These are phyloP conservation scores for Fusarium liriodendri DNA, from an alignment of 2,329 filamentous ascomycete genomes.

Conservation along the genomic window DNA sequence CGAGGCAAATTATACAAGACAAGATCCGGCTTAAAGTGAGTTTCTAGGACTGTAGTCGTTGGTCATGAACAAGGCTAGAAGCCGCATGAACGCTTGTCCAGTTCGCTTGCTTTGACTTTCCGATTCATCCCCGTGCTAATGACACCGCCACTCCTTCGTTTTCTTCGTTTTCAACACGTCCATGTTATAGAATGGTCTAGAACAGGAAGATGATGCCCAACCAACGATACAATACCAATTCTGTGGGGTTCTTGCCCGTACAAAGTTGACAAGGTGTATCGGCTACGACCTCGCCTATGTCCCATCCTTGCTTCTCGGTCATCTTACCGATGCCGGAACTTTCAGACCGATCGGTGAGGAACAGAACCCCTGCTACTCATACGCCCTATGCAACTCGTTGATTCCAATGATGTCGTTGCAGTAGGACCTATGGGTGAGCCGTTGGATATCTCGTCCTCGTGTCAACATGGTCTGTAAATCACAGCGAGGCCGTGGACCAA, in stretches of 20 bases:
- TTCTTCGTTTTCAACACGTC: not conserved
- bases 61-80: not conserved
- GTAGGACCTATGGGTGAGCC: not conserved
- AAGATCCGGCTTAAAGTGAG: not conserved
- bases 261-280: not conserved
- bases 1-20: not conserved
- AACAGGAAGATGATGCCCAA: not conserved
- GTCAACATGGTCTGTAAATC: not conserved
- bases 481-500: not conserved
- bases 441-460: not conserved
- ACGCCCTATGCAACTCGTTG: not conserved
- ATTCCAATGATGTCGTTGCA: not conserved
- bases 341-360: not conserved
- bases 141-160: not conserved
- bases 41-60: not conserved
- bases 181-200: not conserved
- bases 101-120: not conserved
- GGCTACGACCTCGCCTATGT: not conserved
- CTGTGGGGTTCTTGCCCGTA: not conserved
- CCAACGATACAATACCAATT: not conserved
- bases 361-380: not conserved
- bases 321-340: not conserved
- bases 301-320: not conserved
- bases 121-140: not conserved
- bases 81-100: not conserved